phyloP scores from a whole-genome alignment of 345 rosid species.

The Populus ilicifolia region DNA sequence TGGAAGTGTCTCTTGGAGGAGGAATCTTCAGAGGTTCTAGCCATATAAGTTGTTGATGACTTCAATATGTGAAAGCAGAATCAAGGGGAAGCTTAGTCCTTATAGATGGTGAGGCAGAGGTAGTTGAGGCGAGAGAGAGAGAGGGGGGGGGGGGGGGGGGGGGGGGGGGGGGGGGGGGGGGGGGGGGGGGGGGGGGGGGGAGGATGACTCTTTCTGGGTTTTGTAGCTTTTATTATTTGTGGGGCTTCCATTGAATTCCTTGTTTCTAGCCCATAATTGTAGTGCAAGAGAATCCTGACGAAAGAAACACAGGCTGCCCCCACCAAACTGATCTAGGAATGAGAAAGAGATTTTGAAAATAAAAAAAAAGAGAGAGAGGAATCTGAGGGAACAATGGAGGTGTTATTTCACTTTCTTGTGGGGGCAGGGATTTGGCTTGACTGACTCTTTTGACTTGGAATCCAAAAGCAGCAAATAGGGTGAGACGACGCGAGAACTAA shows the following conservation, averaged over 20 bases:
- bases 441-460: constrained; percentile 65
- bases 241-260: constrained; percentile 8
- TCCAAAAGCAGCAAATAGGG: constrained; percentile 16
- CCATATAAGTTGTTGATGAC: constrained; percentile 12
- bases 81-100: constrained; percentile 3
- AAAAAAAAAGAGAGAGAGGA: constrained; percentile 9
- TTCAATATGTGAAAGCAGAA: constrained; percentile 7
- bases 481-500: neutral
- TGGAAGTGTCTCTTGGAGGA: constrained; percentile 70
- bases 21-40: constrained; percentile 45
- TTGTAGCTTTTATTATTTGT: neutral
- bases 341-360: neutral
- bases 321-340: constrained; percentile 19
- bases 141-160: neutral
- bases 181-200: neutral
- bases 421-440: constrained; percentile 52
- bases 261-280: constrained; percentile 3
- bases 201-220: neutral
- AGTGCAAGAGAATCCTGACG: constrained; percentile 22
- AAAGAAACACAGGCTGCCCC: constrained; percentile 25
- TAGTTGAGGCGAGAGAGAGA: neutral
- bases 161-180: neutral
- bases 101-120: constrained; percentile 7
- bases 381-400: constrained; percentile 12
- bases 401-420: constrained; percentile 69